These are phyloP conservation scores for Arthrobotrys pseudoclavata DNA, from an alignment of 2,329 filamentous ascomycete genomes.

Conservation along the genomic window DNA sequence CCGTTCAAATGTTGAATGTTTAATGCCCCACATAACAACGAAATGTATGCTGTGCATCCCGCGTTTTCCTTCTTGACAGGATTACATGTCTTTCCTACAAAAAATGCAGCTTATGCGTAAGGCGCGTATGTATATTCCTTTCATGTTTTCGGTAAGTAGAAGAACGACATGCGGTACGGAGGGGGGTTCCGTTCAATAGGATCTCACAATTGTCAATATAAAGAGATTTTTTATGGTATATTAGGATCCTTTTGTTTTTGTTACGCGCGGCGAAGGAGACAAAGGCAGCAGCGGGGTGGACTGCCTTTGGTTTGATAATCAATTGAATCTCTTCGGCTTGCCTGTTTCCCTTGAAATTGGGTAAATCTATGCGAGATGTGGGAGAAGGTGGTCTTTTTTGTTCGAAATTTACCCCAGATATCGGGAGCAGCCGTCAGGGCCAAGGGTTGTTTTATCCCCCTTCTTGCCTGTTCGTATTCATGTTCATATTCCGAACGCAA, in stretches of 20 bases:
- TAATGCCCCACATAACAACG: slow-evolving; percentile 3
- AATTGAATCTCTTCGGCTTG: slow-evolving; percentile 41
- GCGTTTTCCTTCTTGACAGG: slow-evolving; percentile 32
- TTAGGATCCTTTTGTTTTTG: neutral
- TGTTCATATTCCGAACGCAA: neutral
- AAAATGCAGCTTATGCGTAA: slow-evolving; percentile 21
- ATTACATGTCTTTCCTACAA: neutral
- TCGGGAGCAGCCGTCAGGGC: slow-evolving; percentile 52
- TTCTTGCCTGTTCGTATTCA: neutral
- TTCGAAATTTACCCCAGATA: slow-evolving; percentile 54
- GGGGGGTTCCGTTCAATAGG: slow-evolving; percentile 15
- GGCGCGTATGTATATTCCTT: slow-evolving; percentile 12
- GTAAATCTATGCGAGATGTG: slow-evolving; percentile 42
- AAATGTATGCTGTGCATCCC: neutral
- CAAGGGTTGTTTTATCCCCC: slow-evolving; percentile 23
- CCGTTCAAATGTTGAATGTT: slow-evolving; percentile 24
- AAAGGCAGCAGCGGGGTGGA: slow-evolving; percentile 10
- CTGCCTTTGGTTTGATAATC: slow-evolving; percentile 31
- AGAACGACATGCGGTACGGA: slow-evolving; percentile 3
- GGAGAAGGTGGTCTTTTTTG: slow-evolving; percentile 15
- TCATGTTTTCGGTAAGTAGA: slow-evolving; percentile 24
- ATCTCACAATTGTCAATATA: slow-evolving; percentile 8
- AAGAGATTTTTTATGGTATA: neutral
- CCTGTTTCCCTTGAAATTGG: slow-evolving; percentile 40
- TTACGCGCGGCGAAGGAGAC: neutral